Evolutionary conservation across 2,329 filamentous ascomycete species (phyloP), one percentile per base, ranked within the genome.

Genomic region (Chaetomiaceae sp.): DNA sequence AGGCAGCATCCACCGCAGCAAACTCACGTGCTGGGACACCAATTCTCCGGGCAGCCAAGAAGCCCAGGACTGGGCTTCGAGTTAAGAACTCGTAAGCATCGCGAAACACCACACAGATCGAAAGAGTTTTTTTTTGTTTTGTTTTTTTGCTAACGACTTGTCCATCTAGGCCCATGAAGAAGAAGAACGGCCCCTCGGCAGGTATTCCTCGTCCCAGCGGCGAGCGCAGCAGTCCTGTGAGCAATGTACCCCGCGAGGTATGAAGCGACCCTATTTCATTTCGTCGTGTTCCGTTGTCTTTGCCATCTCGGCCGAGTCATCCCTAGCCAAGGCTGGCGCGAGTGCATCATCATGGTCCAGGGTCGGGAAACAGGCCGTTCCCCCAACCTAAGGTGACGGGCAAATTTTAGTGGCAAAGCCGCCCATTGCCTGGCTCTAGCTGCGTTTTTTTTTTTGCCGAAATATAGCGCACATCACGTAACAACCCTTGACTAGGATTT

Each of bases 81-180:
- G 77, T 86, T 65, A 87, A 87, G 71, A 80, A 77, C 68, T 87
- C 85, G 84, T 85, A 73, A 79, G 82, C 57, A 61, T 54, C 52
- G 56, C 52, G 52, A 50, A 44, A 50, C 46, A 38, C 36, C 4
- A 27, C 16, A 18, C 5, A 14, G 3, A 13, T 9, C 25, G 49
- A 40, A 32, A 38, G 13, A 6, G 29, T 36, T 56, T 38, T 40
- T 30, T 47, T 43, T 42, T 11, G 47, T 50, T 40, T 44, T 41
- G n/a, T 45, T 29, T 49, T 36, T 33, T 51, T 49, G 51, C 54
- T 61, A 49, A 60, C 58, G 9, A 11, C 10, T 34, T 57, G 52
- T 63, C 52, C 58, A 49, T 58, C 44, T 66, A 91, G 87, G 61
- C 87, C 87, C 40, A 78, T 86, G 69, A 91, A 91, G 74, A 89